Base-by-base conservation (phyloP, 192 early-diverging fungal genomes). In the Coemansia sp. region DNA sequence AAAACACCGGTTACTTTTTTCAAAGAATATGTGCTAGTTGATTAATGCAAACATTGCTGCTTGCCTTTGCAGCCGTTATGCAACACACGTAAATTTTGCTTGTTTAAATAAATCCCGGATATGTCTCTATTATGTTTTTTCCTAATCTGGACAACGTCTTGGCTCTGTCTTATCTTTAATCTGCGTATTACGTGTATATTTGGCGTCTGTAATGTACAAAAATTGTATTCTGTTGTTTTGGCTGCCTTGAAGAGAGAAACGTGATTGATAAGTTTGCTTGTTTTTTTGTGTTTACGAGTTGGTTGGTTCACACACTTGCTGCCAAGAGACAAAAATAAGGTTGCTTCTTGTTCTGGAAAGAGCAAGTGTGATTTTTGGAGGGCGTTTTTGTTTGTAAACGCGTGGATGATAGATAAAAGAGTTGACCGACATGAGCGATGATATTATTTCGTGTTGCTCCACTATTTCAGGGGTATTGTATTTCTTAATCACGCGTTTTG, bases 351-450 rank as follows among this genome's bases (percentile, higher is more conserved):
- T n/a, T 31, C 6, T 31, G 28, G 5, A 31, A 31, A 6, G 6
- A 7, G 6, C 28, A 31, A 7, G 28, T 31, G 28, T 31, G 28
- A 31, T 31, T 31, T 31, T 8, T 31, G 28, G 5, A 31, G 28
- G 5, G 28, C 28, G 28, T 31, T 31, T 31, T 31, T 31, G 28
- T 31, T 31, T 31, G 40, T 42, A 20, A 9, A 26, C 23, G 14
- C 58, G 58, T 48, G 42, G 34, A 60, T 60, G 58, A 60, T 60
- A 48, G 58, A 60, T 60, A 60, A 25, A 28, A 28, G 25, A 54
- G 12, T n/a, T 42, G 40, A 12, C 40, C 12, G 15, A 42, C 14
- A n/a, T n/a, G 15, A 42, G 40, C 15, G 40, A 15, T 42, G 40
- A 42, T 3, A 42, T 15, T n/a, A 12, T 42, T 42, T 42, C 4